Evolutionary conservation across 257 asterid species (phyloP).

Genomic region (Gardenia jasminoides): DNA sequence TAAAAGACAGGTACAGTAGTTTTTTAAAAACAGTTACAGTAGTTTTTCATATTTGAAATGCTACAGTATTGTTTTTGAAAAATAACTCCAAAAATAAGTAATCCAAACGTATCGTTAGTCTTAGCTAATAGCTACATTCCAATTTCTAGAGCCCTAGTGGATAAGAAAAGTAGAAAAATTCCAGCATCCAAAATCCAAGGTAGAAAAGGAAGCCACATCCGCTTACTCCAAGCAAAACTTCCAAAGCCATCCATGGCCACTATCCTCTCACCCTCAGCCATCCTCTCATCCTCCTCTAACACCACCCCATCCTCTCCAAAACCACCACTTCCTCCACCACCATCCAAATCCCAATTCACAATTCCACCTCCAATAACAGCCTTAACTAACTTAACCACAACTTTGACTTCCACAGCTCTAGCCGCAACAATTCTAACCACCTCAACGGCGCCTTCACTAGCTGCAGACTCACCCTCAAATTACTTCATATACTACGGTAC

Average conservation of each 20-base stretch:
- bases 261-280: conserved; percentile 68
- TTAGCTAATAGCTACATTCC: neutral
- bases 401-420: conserved; percentile 68
- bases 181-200: neutral
- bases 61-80: no score
- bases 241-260: conserved; percentile 58
- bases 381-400: conserved; percentile 39
- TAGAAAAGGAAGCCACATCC: conserved; percentile 35
- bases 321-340: conserved; percentile 37
- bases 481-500: conserved; percentile 85
- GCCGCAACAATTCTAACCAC: conserved; percentile 64
- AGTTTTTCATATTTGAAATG: no score
- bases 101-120: no score
- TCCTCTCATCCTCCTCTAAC: conserved; percentile 43
- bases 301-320: conserved; percentile 40
- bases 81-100: no score
- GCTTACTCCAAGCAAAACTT: conserved; percentile 20
- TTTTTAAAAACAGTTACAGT: no score
- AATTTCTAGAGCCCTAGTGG: conserved; percentile 8
- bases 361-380: conserved; percentile 42
- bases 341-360: conserved; percentile 36
- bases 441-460: conserved; percentile 44
- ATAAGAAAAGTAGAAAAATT: conserved; percentile 33
- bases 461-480: conserved; percentile 45
- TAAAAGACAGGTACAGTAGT: no score